These are phyloP conservation scores for Thelephora ganbajun DNA, from an alignment of 768 basidiomycete genomes.

Conservation along the genomic window DNA sequence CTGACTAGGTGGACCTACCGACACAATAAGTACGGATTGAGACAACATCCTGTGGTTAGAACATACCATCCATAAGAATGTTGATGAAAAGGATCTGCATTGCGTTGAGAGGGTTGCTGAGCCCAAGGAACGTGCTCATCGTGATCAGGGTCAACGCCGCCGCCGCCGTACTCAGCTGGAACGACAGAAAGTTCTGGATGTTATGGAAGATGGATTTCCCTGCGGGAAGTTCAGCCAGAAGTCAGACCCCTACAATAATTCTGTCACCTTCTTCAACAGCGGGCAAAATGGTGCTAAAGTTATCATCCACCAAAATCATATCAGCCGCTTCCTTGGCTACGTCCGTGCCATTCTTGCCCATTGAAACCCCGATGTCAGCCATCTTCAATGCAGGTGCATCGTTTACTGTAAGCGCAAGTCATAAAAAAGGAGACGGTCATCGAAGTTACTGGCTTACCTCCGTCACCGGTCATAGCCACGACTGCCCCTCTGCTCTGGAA, in stretches of 20 bases:
- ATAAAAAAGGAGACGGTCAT: slow-evolving; percentile 2
- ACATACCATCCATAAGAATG: slow-evolving; percentile 91
- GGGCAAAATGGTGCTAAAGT: slow-evolving; percentile 87
- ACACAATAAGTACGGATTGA: background rate
- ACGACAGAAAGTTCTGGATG: slow-evolving; percentile 94
- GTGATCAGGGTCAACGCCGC: slow-evolving; percentile 93
- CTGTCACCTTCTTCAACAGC: slow-evolving; percentile 81
- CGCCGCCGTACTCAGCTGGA: slow-evolving; percentile 96
- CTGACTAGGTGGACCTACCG: slow-evolving; percentile 79
- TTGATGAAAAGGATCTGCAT: slow-evolving; percentile 99
- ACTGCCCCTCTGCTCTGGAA: slow-evolving; percentile 82
- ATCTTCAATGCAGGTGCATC: slow-evolving; percentile 94
- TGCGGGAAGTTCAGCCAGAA: slow-evolving; percentile 15
- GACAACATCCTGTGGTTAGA: background rate
- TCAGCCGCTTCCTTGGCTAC: slow-evolving; percentile 98
- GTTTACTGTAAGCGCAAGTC: slow-evolving; percentile 42
- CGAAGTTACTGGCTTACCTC: slow-evolving; percentile 36
- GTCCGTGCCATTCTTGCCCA: slow-evolving; percentile 98
- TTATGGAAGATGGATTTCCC: slow-evolving; percentile 98
- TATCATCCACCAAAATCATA: slow-evolving; percentile 93
- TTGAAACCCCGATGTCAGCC: slow-evolving; percentile 96
- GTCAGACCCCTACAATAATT: background rate
- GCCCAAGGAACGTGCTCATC: slow-evolving; percentile 76
- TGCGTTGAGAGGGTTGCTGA: slow-evolving; percentile 88
- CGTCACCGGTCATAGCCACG: slow-evolving; percentile 97